A percentile compares a stretch with the other conserved stretches of the same genome.
Evolutionary conservation across 1,284 basidiomycete genomes (phyloP).

Genomic region (Sporisorium exsertum): DNA sequence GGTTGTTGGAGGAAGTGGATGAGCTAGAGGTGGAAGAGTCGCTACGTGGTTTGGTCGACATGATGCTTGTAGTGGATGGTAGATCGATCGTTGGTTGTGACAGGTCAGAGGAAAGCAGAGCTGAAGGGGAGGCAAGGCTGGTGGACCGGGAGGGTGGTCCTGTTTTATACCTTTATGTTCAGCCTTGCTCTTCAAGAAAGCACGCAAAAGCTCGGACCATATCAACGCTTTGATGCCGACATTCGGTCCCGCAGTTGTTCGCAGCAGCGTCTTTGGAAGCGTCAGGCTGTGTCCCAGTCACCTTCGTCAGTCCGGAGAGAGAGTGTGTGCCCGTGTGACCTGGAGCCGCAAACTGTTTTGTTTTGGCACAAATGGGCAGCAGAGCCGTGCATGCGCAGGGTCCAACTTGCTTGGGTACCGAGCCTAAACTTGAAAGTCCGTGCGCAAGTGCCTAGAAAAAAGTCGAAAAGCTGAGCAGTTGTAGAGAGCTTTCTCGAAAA

Average conservation of each 20-base stretch:
- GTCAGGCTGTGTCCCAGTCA: slow-evolving; percentile 12
- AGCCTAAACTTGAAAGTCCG: slow-evolving; percentile 4
- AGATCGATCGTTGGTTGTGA: background rate
- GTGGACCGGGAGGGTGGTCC: background rate
- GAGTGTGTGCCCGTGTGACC: slow-evolving; percentile 19
- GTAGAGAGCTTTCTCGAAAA: slow-evolving; percentile 31
- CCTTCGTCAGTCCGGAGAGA: background rate
- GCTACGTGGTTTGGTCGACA: slow-evolving; percentile 41
- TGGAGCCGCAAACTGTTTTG: background rate
- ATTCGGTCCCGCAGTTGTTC: background rate
- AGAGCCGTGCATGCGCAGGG: slow-evolving; percentile 18
- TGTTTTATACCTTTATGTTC: slow-evolving; percentile 1
- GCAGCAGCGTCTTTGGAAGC: background rate
- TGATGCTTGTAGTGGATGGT: slow-evolving; percentile 1
- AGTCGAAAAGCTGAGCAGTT: too few relatives aligned
- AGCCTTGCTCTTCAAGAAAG: background rate
- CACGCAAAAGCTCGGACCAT: background rate
- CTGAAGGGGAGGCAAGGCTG: background rate
- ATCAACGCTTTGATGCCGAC: background rate
- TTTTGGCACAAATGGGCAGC: slow-evolving; percentile 23
- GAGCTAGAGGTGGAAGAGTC: slow-evolving; percentile 28
- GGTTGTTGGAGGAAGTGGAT: slow-evolving; percentile 31
- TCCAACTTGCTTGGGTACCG: slow-evolving; percentile 12
- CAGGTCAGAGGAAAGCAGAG: background rate
- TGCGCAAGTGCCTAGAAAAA: too few relatives aligned